Evolutionary conservation across 257 asterid species (phyloP), one percentile per base, ranked within the genome.

Genomic region (Euphrasia confusa): DNA sequence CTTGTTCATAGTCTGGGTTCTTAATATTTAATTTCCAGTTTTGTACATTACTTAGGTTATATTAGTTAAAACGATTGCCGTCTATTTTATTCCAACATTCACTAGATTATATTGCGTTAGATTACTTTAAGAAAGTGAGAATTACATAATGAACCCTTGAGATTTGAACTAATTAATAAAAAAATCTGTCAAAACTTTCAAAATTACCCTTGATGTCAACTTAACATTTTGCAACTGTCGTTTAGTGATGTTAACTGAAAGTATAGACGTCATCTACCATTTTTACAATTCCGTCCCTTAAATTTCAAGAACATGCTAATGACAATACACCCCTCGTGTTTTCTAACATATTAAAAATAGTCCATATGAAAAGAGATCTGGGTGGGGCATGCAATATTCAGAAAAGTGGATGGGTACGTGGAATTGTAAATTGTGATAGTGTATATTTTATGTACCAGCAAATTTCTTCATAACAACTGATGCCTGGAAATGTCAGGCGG

Each of bases 1-100:
- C 58, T 44, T 61, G 60, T 68, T 48, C 40, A 24, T 47, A 61
- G 24, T 55, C 35, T 44, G 13, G 57, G 59, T 18, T 67, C 18
- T 21, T 10, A 32, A 58, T 68, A 53, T 49, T 6, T 27, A 18
- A 32, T 48, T 42, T 54, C 45, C 63, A 10, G 15, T 2, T 4
- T 58, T n/a, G 59, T 9, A 42, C 35, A 11, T 61, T 27, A 28
- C 21, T 30, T 32, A 18, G 30, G 27, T 15, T 58, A 42, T 54
- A 45, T 54, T 18, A 57, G 52, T n/a, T 32, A 33, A 54, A 63
- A 60, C 26, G 18, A 18, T 37, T 28, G 18, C 54, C 18, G 6
- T 50, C 17, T 32, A n/a, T 57, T 17, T 61, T 58, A 47, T 18
- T 32, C 15, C 55, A 12, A 57, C 59, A 50, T 42, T 50, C 40